Percentiles rank a stretch among this genome's conserved stretches.
phyloP scores from a whole-genome alignment of 306 rosid species.

The Ochetophila trinervis region DNA sequence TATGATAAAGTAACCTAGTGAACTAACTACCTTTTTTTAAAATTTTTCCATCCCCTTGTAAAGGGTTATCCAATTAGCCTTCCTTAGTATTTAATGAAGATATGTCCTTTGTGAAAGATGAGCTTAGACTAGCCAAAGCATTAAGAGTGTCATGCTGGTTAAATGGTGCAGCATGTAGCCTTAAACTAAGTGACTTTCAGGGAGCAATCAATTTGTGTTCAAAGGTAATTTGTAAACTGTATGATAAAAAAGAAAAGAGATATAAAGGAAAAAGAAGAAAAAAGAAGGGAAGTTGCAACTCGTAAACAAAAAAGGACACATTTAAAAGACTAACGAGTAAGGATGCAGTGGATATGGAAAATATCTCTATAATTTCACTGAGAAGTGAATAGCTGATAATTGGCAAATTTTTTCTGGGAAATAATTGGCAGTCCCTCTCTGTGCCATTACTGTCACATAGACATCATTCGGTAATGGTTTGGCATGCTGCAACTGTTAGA shows the following conservation, averaged over 20 bases:
- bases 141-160: constrained; percentile 63
- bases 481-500: too few species aligned
- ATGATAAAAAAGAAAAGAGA: background rate
- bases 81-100: constrained; percentile 36
- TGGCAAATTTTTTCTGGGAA: too few species aligned
- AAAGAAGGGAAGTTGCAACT: background rate
- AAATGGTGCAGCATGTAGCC: constrained; percentile 71
- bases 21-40: background rate
- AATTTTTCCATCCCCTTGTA: background rate
- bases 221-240: constrained; percentile 40
- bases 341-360: too few species aligned
- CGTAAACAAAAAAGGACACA: background rate
- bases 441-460: too few species aligned
- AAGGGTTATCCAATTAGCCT: background rate
- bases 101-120: constrained; percentile 42
- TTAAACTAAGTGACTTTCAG: constrained; percentile 54
- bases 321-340: too few species aligned
- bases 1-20: constrained; percentile 52
- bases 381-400: too few species aligned
- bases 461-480: too few species aligned
- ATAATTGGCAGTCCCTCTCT: too few species aligned
- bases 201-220: constrained; percentile 60
- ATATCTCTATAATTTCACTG: too few species aligned
- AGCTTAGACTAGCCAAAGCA: constrained; percentile 41
- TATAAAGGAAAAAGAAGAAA: too few species aligned